Base-by-base conservation (phyloP, 2,329 filamentous ascomycete species). In the Emericellopsis cladophorae region DNA sequence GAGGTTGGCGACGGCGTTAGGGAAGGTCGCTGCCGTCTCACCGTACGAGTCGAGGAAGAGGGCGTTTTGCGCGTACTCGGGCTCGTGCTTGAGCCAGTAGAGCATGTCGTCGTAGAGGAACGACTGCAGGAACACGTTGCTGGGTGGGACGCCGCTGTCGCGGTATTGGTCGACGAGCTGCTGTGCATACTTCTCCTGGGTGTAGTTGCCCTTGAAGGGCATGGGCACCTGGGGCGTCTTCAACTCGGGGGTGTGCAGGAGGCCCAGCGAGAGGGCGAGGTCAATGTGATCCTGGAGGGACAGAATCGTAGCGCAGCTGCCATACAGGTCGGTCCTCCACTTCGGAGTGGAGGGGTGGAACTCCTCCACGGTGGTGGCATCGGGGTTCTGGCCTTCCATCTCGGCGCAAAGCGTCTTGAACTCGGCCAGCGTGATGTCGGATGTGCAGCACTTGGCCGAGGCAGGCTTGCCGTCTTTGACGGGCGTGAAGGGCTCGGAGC, bases 141-240 rank as follows among this genome's bases (percentile, higher is more conserved):
- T 54, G 0, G 74, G 64, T 43, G 66, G 55, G 54, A 82, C 70
- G 21, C 65, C 62, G 14, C 68, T 68, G 1, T 57, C 54, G 44
- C 67, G 66, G 61, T 78, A 79, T 41, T 73, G 69, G 51, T 81
- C 69, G 42, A 81, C 67, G 45, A 84, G 59, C 56, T 84, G 76
- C 58, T 81, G 76, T 0, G 75, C 74, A 52, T 75, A 84, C 50
- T 66, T 60, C 48, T 74, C 60, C 53, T 82, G 78, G 0, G 80
- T 84, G 63, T 82, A 84, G 52, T 68, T 54, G 24, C 66, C 67
- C 35, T 65, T 53, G 54, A 81, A 85, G 0, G 81, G 81, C 79
- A 85, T 84, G n/a, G 66, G 53, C n/a, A 84, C 74, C 48, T 73
- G 64, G 31, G 75, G 79, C 0, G 73, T 74, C 65, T 85, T 85